Evolutionary conservation across 2,329 filamentous ascomycete genomes (phyloP).

Genomic region (Alternaria sp.): DNA sequence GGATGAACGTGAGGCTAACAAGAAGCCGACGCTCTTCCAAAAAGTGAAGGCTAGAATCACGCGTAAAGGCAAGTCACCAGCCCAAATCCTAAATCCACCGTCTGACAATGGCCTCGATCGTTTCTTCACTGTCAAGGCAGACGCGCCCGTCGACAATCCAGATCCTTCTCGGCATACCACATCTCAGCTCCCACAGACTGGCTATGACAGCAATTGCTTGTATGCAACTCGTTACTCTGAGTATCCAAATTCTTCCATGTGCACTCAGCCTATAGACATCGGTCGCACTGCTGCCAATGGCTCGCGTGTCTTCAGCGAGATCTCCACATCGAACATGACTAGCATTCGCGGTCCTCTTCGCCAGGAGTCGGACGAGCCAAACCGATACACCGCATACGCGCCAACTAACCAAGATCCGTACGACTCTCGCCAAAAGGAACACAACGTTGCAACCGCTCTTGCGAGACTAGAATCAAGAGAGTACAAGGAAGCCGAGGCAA

Average conservation of each 20-base stretch:
- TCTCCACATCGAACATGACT: neutral
- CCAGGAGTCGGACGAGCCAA: neutral
- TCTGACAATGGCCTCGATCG: neutral
- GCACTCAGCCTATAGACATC: neutral
- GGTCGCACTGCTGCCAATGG: neutral
- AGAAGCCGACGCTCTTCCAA: slow-evolving; percentile 11
- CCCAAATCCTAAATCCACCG: neutral
- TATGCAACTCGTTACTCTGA: neutral
- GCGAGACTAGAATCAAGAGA: neutral
- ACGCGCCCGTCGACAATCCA: neutral
- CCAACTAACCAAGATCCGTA: neutral
- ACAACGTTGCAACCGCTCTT: neutral
- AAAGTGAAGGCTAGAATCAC: slow-evolving; percentile 7
- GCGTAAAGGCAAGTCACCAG: neutral
- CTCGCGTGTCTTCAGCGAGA: slow-evolving; percentile 12
- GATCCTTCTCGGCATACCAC: neutral
- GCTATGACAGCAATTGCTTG: neutral
- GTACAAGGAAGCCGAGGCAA: slow-evolving; percentile 12
- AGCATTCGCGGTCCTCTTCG: neutral
- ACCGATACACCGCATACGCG: neutral
- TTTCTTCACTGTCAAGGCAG: slow-evolving; percentile 12
- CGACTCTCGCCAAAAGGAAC: neutral
- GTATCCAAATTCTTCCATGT: neutral
- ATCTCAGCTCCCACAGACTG: neutral
- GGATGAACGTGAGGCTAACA: neutral